These are phyloP conservation scores for Citrus unshiu DNA, from an alignment of 345 rosid species.

Conservation along the genomic window DNA sequence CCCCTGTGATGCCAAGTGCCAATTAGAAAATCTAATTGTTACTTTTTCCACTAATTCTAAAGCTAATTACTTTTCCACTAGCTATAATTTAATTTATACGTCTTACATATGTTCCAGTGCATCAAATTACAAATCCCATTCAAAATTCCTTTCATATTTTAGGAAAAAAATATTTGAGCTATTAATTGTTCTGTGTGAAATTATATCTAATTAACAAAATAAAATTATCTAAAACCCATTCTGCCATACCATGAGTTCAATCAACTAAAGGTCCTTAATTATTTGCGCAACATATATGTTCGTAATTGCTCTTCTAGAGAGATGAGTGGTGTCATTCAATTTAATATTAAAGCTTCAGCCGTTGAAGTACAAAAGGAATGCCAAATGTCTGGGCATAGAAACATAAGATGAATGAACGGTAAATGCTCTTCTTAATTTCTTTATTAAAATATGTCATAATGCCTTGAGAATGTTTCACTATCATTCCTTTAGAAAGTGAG, in stretches of 20 bases:
- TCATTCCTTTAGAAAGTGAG: constrained; percentile 2
- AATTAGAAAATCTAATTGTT: constrained; percentile 4
- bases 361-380: neutral
- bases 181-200: too few species aligned
- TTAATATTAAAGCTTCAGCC: neutral
- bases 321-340: neutral
- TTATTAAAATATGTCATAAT: neutral
- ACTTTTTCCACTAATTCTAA: constrained; percentile 11
- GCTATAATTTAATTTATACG: neutral
- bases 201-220: neutral
- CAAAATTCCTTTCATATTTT: neutral
- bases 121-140: neutral
- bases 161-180: too few species aligned
- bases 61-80: constrained; percentile 10
- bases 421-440: neutral
- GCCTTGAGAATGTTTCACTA: neutral
- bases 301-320: too few species aligned
- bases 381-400: neutral
- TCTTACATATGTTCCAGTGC: neutral
- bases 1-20: constrained; percentile 25
- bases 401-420: neutral
- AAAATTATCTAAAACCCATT: too few species aligned
- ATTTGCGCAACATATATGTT: too few species aligned
- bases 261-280: too few species aligned
- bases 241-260: too few species aligned